Evolutionary conservation across 345 rosid genomes (phyloP).

Genomic region (Eutrema heterophyllum): DNA sequence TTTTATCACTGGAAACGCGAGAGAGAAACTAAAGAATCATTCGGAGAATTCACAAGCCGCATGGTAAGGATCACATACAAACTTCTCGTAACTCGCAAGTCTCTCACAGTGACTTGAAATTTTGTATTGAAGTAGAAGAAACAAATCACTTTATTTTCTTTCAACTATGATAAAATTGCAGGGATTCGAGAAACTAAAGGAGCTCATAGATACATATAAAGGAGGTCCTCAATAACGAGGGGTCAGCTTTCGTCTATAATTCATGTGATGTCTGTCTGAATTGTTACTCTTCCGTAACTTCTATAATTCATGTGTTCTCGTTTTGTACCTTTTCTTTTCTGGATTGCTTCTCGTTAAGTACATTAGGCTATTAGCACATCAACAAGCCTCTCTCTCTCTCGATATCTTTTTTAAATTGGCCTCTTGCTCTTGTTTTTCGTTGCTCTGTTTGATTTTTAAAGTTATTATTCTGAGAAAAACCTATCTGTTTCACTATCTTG

Average conservation of each 20-base stretch:
- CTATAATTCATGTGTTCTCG: not conserved
- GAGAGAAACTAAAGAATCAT: conserved; percentile 77
- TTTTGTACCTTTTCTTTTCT: not conserved
- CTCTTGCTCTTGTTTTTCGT: too few relatives aligned
- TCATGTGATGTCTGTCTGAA: conserved; percentile 11
- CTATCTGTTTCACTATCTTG: too few relatives aligned
- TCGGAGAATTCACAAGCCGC: conserved; percentile 78
- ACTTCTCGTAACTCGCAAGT: not conserved
- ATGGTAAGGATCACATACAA: conserved; percentile 45
- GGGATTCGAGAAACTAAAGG: conserved; percentile 92
- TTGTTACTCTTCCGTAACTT: conserved; percentile 26
- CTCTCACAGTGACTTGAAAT: not conserved
- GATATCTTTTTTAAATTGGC: too few relatives aligned
- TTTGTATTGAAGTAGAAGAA: not conserved
- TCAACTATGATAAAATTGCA: conserved; percentile 18
- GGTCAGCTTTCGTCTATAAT: not conserved
- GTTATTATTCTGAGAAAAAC: too few relatives aligned
- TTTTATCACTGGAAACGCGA: conserved; percentile 80
- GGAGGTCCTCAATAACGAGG: conserved; percentile 33
- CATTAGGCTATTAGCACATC: not conserved
- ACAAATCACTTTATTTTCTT: not conserved
- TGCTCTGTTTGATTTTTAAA: too few relatives aligned
- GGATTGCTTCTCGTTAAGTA: not conserved
- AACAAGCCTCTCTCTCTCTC: too few relatives aligned
- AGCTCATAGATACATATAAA: conserved; percentile 69